phyloP scores from a whole-genome alignment of 306 rosid species.

The Prunus mume region DNA sequence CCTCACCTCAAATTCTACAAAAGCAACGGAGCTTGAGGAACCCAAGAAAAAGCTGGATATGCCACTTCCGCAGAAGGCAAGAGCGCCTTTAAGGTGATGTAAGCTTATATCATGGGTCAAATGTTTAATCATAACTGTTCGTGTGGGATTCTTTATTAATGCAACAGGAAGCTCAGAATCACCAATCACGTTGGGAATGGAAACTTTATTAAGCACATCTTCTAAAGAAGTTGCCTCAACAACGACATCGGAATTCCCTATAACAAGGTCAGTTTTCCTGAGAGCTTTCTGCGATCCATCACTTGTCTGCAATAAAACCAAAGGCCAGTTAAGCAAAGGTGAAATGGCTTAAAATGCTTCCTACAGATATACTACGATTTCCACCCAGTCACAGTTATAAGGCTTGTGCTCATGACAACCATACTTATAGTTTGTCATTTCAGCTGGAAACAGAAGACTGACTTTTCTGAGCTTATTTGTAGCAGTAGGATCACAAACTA shows the following conservation, averaged over 20 bases:
- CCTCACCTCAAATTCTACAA: constrained; percentile 30
- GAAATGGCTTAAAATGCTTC: not conserved
- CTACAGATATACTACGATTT: not conserved
- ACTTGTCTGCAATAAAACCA: constrained; percentile 12
- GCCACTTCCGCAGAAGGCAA: constrained; percentile 20
- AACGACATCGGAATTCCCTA: not conserved
- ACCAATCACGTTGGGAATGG: constrained; percentile 22
- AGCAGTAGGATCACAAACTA: not conserved
- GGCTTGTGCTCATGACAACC: not conserved
- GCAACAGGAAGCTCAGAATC: constrained; percentile 18
- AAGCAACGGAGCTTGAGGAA: constrained; percentile 26
- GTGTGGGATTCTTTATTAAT: constrained; percentile 17
- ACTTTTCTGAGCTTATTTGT: not conserved
- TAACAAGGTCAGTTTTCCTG: not conserved
- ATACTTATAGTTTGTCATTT: not conserved
- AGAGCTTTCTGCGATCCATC: constrained; percentile 20
- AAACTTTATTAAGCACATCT: not conserved
- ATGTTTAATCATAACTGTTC: constrained; percentile 20
- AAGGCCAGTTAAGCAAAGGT: not conserved
- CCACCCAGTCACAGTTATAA: not conserved
- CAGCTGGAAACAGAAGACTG: not conserved
- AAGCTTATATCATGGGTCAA: constrained; percentile 21
- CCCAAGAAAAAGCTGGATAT: constrained; percentile 16
- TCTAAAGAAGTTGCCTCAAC: constrained; percentile 3
- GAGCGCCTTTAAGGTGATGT: constrained; percentile 23